Evolutionary conservation across 1,284 basidiomycete species (phyloP).

Genomic region (Pseudozyma sp.): DNA sequence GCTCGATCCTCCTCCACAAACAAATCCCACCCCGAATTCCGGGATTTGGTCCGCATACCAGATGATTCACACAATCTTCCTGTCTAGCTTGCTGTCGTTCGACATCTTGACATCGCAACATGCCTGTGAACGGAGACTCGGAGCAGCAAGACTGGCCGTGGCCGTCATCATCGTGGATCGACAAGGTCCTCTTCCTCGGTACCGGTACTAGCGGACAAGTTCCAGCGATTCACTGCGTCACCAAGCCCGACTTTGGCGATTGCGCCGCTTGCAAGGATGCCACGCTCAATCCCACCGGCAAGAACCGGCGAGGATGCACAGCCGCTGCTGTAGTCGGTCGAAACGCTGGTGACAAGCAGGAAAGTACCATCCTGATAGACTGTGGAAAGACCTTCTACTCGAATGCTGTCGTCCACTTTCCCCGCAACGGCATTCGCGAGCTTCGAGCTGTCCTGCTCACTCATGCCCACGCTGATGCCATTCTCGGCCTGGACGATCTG

Average conservation of each 20-base stretch:
- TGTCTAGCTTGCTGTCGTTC: slow-evolving; percentile 3
- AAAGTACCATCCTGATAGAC: slow-evolving; percentile 63
- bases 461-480: slow-evolving; percentile 65
- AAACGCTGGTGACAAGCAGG: slow-evolving; percentile 11
- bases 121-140: slow-evolving; percentile 2
- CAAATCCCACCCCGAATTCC: slow-evolving; percentile 4
- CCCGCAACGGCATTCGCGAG: slow-evolving; percentile 42
- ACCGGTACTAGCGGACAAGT: slow-evolving; percentile 65
- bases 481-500: slow-evolving; percentile 63
- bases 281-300: slow-evolving; percentile 46
- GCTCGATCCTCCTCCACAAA: slow-evolving; percentile 13
- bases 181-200: slow-evolving; percentile 59
- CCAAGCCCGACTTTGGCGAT: slow-evolving; percentile 38
- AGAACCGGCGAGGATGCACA: slow-evolving; percentile 61
- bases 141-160: slow-evolving; percentile 15
- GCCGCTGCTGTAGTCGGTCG: slow-evolving; percentile 48
- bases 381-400: slow-evolving; percentile 66
- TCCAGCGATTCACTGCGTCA: slow-evolving; percentile 60
- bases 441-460: slow-evolving; percentile 64
- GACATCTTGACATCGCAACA: background rate
- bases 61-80: slow-evolving; percentile 6
- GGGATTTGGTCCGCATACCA: background rate
- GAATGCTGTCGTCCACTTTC: slow-evolving; percentile 51
- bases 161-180: slow-evolving; percentile 50
- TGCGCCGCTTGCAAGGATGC: slow-evolving; percentile 62